A percentile compares a stretch with the other conserved stretches of the same genome.
phyloP scores from a whole-genome alignment of 345 rosid genomes.

The Erodium maritimum region DNA sequence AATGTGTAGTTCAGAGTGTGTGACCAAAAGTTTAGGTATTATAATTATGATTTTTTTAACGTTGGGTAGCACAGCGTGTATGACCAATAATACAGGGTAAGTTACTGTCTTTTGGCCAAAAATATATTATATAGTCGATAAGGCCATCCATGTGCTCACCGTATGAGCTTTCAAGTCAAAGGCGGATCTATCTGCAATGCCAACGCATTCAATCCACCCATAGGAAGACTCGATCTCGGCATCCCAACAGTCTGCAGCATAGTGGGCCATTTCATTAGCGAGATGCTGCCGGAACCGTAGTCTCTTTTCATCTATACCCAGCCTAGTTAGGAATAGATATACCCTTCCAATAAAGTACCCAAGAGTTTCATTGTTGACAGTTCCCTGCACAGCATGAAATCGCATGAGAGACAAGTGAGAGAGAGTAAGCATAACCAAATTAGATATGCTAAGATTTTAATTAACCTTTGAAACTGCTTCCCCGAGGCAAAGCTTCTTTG shows the following conservation, averaged over 20 bases:
- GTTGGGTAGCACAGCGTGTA: too few species aligned
- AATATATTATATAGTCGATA: too few species aligned
- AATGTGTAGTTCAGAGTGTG: too few species aligned
- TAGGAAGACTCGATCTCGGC: conserved; percentile 92
- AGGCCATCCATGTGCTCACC: conserved; percentile 24
- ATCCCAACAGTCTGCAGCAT: conserved; percentile 99
- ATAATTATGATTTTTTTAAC: too few species aligned
- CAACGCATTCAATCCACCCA: conserved; percentile 98
- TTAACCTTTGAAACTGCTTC: conserved; percentile 75
- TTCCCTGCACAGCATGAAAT: conserved; percentile 40
- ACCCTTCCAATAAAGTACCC: conserved; percentile 96
- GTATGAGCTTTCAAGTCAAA: conserved; percentile 77
- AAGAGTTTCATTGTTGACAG: conserved; percentile 85
- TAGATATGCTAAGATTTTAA: neutral
- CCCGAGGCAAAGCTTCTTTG: conserved; percentile 46
- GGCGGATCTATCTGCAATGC: conserved; percentile 96
- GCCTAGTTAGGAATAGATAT: conserved; percentile 62
- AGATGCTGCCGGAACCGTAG: conserved; percentile 91
- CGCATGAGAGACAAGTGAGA: conserved; percentile 1
- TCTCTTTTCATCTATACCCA: conserved; percentile 71
- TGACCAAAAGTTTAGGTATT: too few species aligned
- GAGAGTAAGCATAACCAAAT: neutral
- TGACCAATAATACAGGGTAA: too few species aligned
- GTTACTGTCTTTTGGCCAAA: too few species aligned
- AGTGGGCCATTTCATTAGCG: conserved; percentile 98